Base-by-base conservation (phyloP, 2,329 filamentous ascomycete species). In the Dryadomyces quercivorus region DNA sequence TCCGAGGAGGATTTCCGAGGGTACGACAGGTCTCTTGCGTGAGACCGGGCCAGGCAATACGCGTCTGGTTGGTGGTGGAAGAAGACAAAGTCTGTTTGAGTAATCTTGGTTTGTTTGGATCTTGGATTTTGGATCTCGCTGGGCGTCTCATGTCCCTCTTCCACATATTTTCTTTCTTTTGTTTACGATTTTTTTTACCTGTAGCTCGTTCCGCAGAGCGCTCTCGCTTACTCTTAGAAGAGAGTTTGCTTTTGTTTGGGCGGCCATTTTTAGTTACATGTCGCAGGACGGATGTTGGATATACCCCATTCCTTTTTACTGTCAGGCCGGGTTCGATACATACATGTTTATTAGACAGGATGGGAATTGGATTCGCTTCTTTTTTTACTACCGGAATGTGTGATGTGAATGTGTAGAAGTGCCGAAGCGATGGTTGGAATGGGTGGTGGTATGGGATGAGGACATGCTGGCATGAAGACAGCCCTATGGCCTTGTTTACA, bases 281-380 rank as follows among this genome's bases (percentile, higher is more conserved):
- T 48, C 22, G 36, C 46, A 53, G 52, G 46, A n/a, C 46, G 45
- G 46, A 43, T 36, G 52, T 44, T 21, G 52, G 52, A 53, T 53
- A 53, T 53, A 53, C 52, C 52, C 52, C 51, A 53, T 53, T 53
- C 51, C 51, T 47, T 53, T 53, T 21, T 43, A 42, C 50, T 52
- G 42, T 52, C 26, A 36, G 50, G 38, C 38, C 36, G 50, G 50
- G 42, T 20, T 45, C 42, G 42, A 44, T 31, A 34, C 26, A 34
- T 43, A 31, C 15, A 43, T 40, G 34, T 40, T 50, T 49, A 42
- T 45, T 45, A 52, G 40, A 51, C 20, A 43, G 47, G 47, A 52
- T 31, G 40, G 50, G 50, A 52, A 51, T 31, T 51, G 50, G 50
- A 51, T 51, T 44, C 16, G 18, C 20, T 44, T 51, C 50, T 43